These are phyloP conservation scores for Inosperma sp. DNA, from an alignment of 768 basidiomycete species.

Conservation along the genomic window DNA sequence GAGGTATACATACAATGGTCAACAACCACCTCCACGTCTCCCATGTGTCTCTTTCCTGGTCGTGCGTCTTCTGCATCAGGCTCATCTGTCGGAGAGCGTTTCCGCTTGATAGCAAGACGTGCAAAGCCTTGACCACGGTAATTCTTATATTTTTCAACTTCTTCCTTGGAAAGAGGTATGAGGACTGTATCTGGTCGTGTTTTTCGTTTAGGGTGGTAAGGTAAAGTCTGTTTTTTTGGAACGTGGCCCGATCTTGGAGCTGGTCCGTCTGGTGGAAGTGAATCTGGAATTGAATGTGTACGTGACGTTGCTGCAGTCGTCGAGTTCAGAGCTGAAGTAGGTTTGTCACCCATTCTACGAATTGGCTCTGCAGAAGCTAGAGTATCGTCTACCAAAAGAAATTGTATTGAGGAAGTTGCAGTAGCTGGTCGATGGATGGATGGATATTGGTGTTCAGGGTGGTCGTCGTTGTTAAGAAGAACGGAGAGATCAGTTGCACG, in stretches of 20 bases:
- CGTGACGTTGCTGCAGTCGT: slow-evolving; percentile 22
- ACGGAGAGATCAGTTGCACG: slow-evolving; percentile 75
- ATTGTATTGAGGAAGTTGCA: slow-evolving; percentile 33
- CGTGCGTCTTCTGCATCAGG: slow-evolving; percentile 29
- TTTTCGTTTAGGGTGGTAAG: slow-evolving; percentile 63
- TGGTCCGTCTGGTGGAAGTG: slow-evolving; percentile 25
- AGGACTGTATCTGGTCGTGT: slow-evolving; percentile 60
- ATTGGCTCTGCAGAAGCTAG: slow-evolving; percentile 25
- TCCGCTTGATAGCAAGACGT: slow-evolving; percentile 48
- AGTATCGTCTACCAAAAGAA: slow-evolving; percentile 20
- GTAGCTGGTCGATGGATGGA: slow-evolving; percentile 10
- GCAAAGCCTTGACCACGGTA: slow-evolving; percentile 54
- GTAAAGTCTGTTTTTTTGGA: slow-evolving; percentile 37
- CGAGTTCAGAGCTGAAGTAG: slow-evolving; percentile 23
- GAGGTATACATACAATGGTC: slow-evolving; percentile 62
- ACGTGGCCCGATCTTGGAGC: slow-evolving; percentile 30
- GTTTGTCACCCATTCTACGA: slow-evolving; percentile 27
- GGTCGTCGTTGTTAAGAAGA: slow-evolving; percentile 51
- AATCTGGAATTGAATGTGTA: slow-evolving; percentile 36
- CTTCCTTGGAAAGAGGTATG: slow-evolving; percentile 56
- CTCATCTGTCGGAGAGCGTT: slow-evolving; percentile 42
- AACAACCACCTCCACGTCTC: slow-evolving; percentile 71
- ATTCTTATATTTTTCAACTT: slow-evolving; percentile 55
- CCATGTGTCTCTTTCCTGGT: slow-evolving; percentile 48
- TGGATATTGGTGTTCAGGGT: slow-evolving; percentile 8